Base-by-base conservation (phyloP, 345 rosid genomes). In the Dovyalis caffra region DNA sequence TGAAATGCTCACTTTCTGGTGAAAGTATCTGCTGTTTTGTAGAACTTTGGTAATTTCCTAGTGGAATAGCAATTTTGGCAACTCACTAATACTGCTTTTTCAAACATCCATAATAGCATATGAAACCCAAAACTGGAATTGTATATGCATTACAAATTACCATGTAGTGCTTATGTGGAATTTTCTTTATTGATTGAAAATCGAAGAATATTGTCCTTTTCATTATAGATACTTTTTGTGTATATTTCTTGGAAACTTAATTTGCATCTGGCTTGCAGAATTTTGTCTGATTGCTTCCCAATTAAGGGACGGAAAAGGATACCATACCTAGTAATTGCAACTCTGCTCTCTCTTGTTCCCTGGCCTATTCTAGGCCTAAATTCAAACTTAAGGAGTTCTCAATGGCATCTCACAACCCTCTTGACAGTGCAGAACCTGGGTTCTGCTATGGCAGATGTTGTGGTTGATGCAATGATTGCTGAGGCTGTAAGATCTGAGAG, bases 391-490 rank as follows among this genome's bases (percentile, higher is more conserved):
- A 87, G 95, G 82, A 90, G 80, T 83, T 91, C 98, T 61, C 86
- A 74, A 29, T 76, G 87, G 74, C 87, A 87, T 78, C 88, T 93
- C 70, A 87, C 77, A 68, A 75, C 87, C 78, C 72, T 93, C 45
- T 84, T 95, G 87, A 95, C 98, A 20, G 64, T 90, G 51, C 99
- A 95, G 78, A 95, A 95, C 77, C 82, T 95, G 9, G 99, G 98
- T 64, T 89, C 97, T 7, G 99, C 98, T 11, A 91, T 93, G 97
- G 97, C 97, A 31, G 98, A 95, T 88, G 98, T 91, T 78, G 98
- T 95, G 74, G 79, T 93, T 15, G 99, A 93, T 82, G 99, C 97
- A 60, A 95, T 95, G 99, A 91, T 91, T 20, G 99, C 99, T 7
- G 98, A 95, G 87, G 96, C 99, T 18, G 93, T 89, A 69, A 85